Evolutionary conservation across 108 stramenopile genomes (phyloP), one percentile per base, ranked within the genome.

Genomic region (Epipyxis sp.): DNA sequence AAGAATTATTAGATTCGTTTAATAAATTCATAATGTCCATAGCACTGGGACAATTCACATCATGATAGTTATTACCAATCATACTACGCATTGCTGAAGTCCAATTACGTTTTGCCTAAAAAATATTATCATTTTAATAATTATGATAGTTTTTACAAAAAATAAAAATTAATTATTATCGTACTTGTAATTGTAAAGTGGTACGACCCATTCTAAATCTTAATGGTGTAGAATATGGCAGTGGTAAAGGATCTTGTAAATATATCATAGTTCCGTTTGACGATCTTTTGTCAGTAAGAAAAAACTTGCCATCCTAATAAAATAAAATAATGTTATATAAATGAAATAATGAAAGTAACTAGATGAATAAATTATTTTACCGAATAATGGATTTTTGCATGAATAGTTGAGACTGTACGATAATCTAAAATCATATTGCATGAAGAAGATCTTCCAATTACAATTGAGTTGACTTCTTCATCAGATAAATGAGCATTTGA

Each of bases 361-460:
- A 37, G 61, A 29, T 10, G 61, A 65, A 6, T 6, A 25, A 29
- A 37, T 32, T 6, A 65, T 32, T 32, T 29, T 13, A 65, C 61
- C 61, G 25, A 3, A 37, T 65, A 65, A 13, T 29, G 35, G 77
- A 93, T 91, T 0, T 91, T 86, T 10, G 94, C 92, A 80, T 95
- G 94, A 59, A 90, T 90, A 39, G 92, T 92, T 1, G 90, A 90
- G 3, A 95, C 92, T 10, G 94, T 95, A 40, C 92, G 87, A 80
- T 97, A 95, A 83, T 97, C 95, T 78, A 97, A 84, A 2, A 95
- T 93, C 95, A 97, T 97, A 71, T 94, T 93, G 45, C 93, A 93
- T 44, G 89, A 91, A 44, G 91, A 89, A 37, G 94, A 95, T 50
- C 96, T 89, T n/a, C 96, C 96, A 67, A 97, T 83, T n/a, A 92